These are phyloP conservation scores for Penicillium thymicola DNA, from an alignment of 2,329 filamentous ascomycete genomes.

Conservation along the genomic window DNA sequence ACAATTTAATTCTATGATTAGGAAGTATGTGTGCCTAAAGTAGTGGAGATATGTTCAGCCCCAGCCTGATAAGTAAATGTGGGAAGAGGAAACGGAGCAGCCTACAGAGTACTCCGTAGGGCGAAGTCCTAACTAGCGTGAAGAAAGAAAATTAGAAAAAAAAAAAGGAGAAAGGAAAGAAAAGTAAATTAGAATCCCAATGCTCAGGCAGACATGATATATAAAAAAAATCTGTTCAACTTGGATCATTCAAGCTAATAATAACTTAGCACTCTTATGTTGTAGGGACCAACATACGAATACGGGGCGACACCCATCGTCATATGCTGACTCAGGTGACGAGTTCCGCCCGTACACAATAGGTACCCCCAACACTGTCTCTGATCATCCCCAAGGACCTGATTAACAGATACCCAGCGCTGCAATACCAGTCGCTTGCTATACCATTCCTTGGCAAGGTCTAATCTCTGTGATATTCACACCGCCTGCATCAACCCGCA, in stretches of 20 bases:
- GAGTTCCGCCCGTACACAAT: conserved; percentile 4
- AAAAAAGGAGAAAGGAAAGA: background rate
- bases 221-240: background rate
- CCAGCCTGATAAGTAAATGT: background rate
- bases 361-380: background rate
- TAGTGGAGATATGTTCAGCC: background rate
- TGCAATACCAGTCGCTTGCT: background rate
- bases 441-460: background rate
- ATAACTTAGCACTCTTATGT: background rate
- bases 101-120: background rate
- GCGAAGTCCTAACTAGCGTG: background rate
- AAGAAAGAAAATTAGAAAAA: background rate
- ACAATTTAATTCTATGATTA: background rate
- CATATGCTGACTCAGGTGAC: conserved; percentile 13
- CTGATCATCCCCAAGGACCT: background rate
- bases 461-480: background rate
- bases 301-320: background rate
- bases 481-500: conserved; percentile 1
- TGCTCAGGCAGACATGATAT: background rate
- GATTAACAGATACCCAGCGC: background rate
- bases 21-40: background rate
- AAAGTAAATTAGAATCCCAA: background rate
- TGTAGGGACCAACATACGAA: background rate
- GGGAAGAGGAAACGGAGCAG: conserved; percentile 1
- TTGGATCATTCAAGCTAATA: background rate